phyloP scores from a whole-genome alignment of 352 stramenopile genomes.

The Phytophthora pseudosyringae region DNA sequence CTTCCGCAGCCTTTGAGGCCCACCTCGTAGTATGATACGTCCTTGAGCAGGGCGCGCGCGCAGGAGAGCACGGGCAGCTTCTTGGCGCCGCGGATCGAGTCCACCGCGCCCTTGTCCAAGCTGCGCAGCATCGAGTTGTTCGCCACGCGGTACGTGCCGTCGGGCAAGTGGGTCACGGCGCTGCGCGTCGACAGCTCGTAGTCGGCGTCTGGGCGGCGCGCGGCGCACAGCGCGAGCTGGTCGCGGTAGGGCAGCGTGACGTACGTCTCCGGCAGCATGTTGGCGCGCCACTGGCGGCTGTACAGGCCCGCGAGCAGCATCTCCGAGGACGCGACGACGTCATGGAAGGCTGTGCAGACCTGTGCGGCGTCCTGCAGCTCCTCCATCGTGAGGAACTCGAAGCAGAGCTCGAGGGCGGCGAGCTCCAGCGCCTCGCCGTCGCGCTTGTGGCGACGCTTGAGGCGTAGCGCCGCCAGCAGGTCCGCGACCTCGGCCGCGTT shows the following conservation, averaged over 20 bases:
- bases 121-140: conserved; percentile 90
- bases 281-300: conserved; percentile 57
- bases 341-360: conserved; percentile 67
- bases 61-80: conserved; percentile 63
- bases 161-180: conserved; percentile 38
- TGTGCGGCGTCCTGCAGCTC: conserved; percentile 51
- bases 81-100: conserved; percentile 70
- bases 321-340: conserved; percentile 50
- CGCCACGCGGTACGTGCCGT: conserved; percentile 57
- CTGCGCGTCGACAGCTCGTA: conserved; percentile 75
- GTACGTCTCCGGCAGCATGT: conserved; percentile 42
- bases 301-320: conserved; percentile 67
- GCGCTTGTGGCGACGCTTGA: conserved; percentile 27
- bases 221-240: conserved; percentile 56
- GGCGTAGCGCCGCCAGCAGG: conserved; percentile 24
- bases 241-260: conserved; percentile 48
- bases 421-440: conserved; percentile 40
- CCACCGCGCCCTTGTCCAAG: conserved; percentile 69
- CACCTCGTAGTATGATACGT: conserved; percentile 84
- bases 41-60: conserved; percentile 54
- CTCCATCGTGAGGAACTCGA: conserved; percentile 71
- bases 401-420: conserved; percentile 70
- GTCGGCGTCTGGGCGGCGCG: conserved; percentile 25
- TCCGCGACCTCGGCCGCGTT: conserved; percentile 11
- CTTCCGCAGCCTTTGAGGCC: conserved; percentile 74